Base-by-base conservation (phyloP, 2,329 filamentous ascomycete species). In the Colletotrichum lini region DNA sequence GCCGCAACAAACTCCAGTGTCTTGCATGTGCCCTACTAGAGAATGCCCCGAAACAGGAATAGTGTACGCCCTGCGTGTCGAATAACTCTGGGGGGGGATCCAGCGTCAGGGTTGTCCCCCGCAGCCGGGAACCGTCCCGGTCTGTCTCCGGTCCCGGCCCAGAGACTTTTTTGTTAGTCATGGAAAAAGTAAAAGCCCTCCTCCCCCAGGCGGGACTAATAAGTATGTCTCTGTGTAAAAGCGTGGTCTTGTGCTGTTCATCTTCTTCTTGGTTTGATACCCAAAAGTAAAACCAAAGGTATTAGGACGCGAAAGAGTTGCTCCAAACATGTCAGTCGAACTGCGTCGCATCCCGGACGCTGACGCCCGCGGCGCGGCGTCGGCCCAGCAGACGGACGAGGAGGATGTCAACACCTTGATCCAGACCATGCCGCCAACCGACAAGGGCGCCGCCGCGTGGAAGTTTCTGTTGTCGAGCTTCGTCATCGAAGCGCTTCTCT, bases 401-500 rank as follows among this genome's bases (percentile, higher is more conserved):
- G 68, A 72, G 45, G 74, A 72, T 18, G 54, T 45, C 53, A 60
- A 70, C 18, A 68, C 63, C 44, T 54, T 72, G 30, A 66, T 72
- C 26, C 73, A 74, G 38, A 64, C 72, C n/a, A 72, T 77, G 3
- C 72, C 72, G 1, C 73, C 75, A 0, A 66, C 73, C 5, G 76
- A 78, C 38, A 52, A 67, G 18, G 75, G 76, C 2, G 57, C 56
- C 2, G 72, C 62, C 3, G 76, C 76, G 1, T 77, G 73, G 70
- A 77, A 73, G 26, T 77, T 75, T 21, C 61, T 77, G 3, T 64
- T 76, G 4, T 75, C 70, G 1, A 67, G 70, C 16, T 78, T 77
- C 53, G 63, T 76, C 1, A 70, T 78, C 1, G 76, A 77, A 54
- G 76, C 74, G 1, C 38, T 75, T 15, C 71, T 78, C 1, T 78